Evolutionary conservation across 768 basidiomycete genomes (phyloP), one percentile per base, ranked within the genome.

Genomic region (Tricholomella constricta): DNA sequence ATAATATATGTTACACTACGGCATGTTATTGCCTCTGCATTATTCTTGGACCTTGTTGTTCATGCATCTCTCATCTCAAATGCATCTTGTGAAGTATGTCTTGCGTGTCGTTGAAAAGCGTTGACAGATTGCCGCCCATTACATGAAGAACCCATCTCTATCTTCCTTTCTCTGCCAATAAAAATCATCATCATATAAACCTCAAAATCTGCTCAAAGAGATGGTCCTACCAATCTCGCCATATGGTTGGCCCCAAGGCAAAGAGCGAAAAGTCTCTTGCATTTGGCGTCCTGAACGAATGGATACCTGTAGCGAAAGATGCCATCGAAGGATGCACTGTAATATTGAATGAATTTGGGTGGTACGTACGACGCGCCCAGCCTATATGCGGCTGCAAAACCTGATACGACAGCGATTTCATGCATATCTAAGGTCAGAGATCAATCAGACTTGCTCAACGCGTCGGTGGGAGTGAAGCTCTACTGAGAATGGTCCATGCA

Each of bases 401-500:
- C 72, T 6, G 72, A 74, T 4, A 69, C 66, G n/a, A 75, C 67
- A 2, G 68, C 73, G 29, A 73, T 71, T 52, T 73, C 71, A 50
- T 73, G 69, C 68, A 71, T 71, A 52, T 73, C 68, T 68, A 44
- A n/a, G 14, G 17, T 2, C n/a, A n/a, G 11, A 14, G 5, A 37
- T 49, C 12, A 7, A 37, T 49, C 12, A 34, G 26, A 20, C 19
- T 34, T 54, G 20, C 36, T 11, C 31, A 17, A 14, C 8, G 25
- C n/a, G 15, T 22, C 7, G 19, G 29, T 12, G 17, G 31, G 31
- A n/a, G 44, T 4, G 20, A 2, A 25, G 51, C 48, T 51, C 38
- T 57, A 71, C 70, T 73, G 31, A 73, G 57, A 12, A 73, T 57
- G 6, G 72, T 70, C 73, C 71, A 73, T 11, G 71, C 72, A 10